Evolutionary conservation across 352 stramenopile genomes (phyloP), one percentile per base, ranked within the genome.

Genomic region (Synura sp.): DNA sequence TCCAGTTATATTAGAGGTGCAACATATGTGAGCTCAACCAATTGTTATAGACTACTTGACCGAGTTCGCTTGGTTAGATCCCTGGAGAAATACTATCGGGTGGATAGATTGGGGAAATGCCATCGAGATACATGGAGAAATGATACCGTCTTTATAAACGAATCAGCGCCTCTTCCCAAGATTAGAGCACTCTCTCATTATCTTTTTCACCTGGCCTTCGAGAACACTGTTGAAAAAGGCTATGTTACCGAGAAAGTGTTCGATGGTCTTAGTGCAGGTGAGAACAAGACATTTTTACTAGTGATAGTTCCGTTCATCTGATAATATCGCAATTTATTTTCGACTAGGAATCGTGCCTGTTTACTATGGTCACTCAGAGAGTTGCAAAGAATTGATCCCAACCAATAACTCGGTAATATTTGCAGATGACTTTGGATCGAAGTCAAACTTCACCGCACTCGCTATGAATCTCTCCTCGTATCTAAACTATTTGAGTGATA

Each of bases 191-290:
- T 53, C 15, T 15, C 15, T 53, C 12, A 42, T 27, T 78, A 63
- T 32, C 15, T 69, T 2, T 81, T 81, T 27, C 32, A 73, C 29
- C 17, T 81, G 32, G 78, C 78, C 0, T 81, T 81, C 38, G 78
- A 81, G 38, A 81, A 81, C 77, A 81, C 60, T 36, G n/a, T 81
- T 15, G 59, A 80, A 27, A 7, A 4, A 27, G 78, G 80, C 15
- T 81, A 81, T 63, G 78, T 81, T 9, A 81, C 78, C 0, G 78
- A 81, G n/a, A 81, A 81, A 33, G 53, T 42, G 25, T 81, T 80
- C 32, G 73, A 81, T 67, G 77, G 27, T 15, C 53, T 81, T 9
- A 42, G 67, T 25, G 25, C 55, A 73, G 78, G 78, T n/a, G n/a
- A n/a, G n/a, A n/a, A n/a, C n/a, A n/a, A n/a, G n/a, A n/a, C n/a